Evolutionary conservation across 2,329 filamentous ascomycete genomes (phyloP).

Genomic region (Trichophyton verrucosum): DNA sequence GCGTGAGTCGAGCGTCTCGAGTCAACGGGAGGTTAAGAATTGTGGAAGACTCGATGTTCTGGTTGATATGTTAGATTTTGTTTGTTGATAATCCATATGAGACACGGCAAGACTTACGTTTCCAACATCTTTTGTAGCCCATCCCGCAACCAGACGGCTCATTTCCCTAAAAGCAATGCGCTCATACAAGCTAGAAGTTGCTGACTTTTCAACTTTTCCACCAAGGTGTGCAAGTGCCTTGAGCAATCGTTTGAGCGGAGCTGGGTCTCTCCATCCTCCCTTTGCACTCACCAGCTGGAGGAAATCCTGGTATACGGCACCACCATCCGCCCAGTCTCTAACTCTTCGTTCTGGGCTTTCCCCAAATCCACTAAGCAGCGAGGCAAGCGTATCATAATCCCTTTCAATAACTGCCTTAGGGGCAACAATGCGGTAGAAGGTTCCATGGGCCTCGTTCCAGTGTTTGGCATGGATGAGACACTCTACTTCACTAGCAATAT

Average conservation of each 20-base stretch:
- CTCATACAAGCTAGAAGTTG: slow-evolving; percentile 41
- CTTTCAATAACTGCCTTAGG: slow-evolving; percentile 71
- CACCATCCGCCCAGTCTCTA: slow-evolving; percentile 63
- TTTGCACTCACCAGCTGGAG: slow-evolving; percentile 37
- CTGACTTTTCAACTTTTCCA: slow-evolving; percentile 25
- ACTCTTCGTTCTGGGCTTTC: slow-evolving; percentile 49
- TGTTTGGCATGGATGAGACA: slow-evolving; percentile 68
- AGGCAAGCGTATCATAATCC: slow-evolving; percentile 58
- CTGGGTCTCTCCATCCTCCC: slow-evolving; percentile 29
- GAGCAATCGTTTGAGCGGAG: slow-evolving; percentile 34
- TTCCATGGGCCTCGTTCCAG: slow-evolving; percentile 69
- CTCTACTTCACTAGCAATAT: slow-evolving; percentile 59
- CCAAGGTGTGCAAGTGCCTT: slow-evolving; percentile 35
- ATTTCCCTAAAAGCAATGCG: slow-evolving; percentile 72
- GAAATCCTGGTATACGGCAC: slow-evolving; percentile 62
- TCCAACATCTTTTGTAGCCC: slow-evolving; percentile 49
- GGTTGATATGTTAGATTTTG: slow-evolving; percentile 9
- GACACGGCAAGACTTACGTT: slow-evolving; percentile 36
- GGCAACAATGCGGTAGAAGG: slow-evolving; percentile 68
- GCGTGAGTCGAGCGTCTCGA: slow-evolving; percentile 57
- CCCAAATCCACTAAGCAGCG: slow-evolving; percentile 59
- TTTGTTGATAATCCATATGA: not conserved
- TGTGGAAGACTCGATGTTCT: slow-evolving; percentile 26
- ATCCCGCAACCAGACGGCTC: slow-evolving; percentile 57
- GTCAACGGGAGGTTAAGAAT: slow-evolving; percentile 43